Conservation (phyloP, 2,329 filamentous ascomycete genomes). For the Claviceps spartinae region DNA sequence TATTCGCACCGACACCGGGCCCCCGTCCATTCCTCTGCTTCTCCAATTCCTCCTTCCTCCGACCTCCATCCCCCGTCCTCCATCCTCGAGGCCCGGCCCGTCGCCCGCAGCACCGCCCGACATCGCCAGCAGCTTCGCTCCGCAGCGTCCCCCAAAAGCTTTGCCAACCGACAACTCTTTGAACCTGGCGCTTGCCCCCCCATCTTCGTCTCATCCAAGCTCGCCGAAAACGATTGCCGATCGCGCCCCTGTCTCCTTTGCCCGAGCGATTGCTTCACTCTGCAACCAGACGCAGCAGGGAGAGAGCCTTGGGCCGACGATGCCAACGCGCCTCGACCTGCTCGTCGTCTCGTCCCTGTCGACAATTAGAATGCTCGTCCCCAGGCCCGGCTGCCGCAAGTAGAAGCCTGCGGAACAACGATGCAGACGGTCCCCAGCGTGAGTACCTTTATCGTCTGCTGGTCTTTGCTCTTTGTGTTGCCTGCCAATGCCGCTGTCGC, state of each 20-base stretch:
- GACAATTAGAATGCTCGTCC: conserved; percentile 22
- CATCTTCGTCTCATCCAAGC: too few relatives aligned
- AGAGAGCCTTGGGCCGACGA: conserved; percentile 4
- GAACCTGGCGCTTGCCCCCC: too few relatives aligned
- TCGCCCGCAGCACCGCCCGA: too few relatives aligned
- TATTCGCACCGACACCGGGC: background rate
- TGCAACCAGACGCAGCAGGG: background rate
- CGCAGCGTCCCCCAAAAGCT: too few relatives aligned
- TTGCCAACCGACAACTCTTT: too few relatives aligned
- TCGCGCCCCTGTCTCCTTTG: background rate
- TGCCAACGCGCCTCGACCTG: conserved; percentile 6
- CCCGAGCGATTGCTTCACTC: background rate
- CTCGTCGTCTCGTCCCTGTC: conserved; percentile 8
- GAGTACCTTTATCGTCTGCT: conserved; percentile 17
- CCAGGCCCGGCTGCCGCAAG: conserved; percentile 23
- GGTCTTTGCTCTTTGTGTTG: background rate
- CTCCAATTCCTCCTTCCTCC: too few relatives aligned
- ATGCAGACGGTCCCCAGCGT: conserved; percentile 43
- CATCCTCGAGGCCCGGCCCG: too few relatives aligned
- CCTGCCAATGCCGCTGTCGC: background rate
- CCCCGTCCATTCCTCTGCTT: background rate
- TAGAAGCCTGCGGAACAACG: conserved; percentile 26
- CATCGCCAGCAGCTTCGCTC: too few relatives aligned
- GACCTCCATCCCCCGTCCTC: too few relatives aligned
- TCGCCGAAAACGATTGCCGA: too few relatives aligned